Base-by-base conservation (phyloP, 2,329 filamentous ascomycete species). In the Diaporthe longicolla region DNA sequence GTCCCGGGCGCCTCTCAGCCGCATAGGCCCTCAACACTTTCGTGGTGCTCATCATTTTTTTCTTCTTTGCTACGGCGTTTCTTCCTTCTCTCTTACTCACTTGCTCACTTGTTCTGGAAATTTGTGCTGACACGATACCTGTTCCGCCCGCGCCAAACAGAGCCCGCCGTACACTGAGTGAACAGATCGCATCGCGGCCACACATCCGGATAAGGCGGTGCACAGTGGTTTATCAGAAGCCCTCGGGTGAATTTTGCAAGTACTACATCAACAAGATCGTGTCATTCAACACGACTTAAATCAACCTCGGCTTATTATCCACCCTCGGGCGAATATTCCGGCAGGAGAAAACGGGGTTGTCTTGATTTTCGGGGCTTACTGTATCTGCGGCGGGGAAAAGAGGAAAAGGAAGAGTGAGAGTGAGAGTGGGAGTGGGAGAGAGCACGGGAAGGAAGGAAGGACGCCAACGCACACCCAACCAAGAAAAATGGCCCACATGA, bases 261-360 rank as follows among this genome's bases (percentile, higher is more conserved):
- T 71, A 75, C n/a, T 59, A 69, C 19, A 45, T 71, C 66, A 73
- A 75, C 65, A 75, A 75, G 35, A 69, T 69, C 32, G 66, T 75
- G 17, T 75, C 74, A 13, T 75, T 75, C 50, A 71, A 70, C 40
- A 70, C 71, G 19, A 55, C 57, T 5, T 61, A 59, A 57, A 19
- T 7, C 40, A 15, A 43, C 17, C 17, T 43, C 40, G 40, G 15
- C 40, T 17, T 19, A 17, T 17, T 17, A 17, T 17, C 17, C 17
- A 19, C 40, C 40, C 40, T 17, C 15, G 40, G 40, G 40, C 40
- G 40, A 17, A 19, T 17, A 32, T 35, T 19, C 54, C 17, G 54
- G 26, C 45, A 32, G 63, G 29, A 50, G 19, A 52, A 21, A 35
- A 6, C 29, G 13, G 26, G 45, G 48, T 17, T 15, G 32, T 40